These are phyloP conservation scores for Cladophialophora psammophila DNA, from an alignment of 2,329 filamentous ascomycete genomes.

Conservation along the genomic window DNA sequence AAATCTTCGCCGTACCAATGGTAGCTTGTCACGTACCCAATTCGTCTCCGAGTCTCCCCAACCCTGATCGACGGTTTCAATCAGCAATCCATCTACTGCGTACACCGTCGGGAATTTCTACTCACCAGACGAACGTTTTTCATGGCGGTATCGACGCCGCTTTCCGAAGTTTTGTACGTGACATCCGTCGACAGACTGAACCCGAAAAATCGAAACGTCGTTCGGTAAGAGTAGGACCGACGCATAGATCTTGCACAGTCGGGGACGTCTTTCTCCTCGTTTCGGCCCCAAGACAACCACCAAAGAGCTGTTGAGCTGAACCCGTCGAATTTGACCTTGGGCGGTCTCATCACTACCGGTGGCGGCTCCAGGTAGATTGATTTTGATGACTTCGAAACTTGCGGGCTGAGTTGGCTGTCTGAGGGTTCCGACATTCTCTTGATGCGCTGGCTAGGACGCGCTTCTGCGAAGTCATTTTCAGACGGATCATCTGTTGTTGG, in stretches of 20 bases:
- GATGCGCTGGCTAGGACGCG: not conserved
- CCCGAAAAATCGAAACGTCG: constrained; percentile 23
- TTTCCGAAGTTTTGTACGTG: constrained; percentile 20
- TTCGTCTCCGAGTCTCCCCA: constrained; percentile 23
- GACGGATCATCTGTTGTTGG: not conserved
- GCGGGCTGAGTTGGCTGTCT: constrained; percentile 8
- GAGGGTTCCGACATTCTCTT: not conserved
- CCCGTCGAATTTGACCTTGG: constrained; percentile 23
- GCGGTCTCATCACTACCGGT: constrained; percentile 26
- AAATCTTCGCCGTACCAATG: constrained; percentile 16
- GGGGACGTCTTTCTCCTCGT: constrained; percentile 26
- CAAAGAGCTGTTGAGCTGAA: constrained; percentile 22
- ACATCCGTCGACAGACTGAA: constrained; percentile 16
- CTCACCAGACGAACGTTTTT: constrained; percentile 18
- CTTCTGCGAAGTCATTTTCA: not conserved
- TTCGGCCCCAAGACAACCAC: constrained; percentile 23
- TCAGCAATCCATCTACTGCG: constrained; percentile 4
- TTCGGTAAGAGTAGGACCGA: constrained; percentile 18
- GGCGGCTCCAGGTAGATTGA: constrained; percentile 25
- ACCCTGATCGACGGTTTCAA: constrained; percentile 10
- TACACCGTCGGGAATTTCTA: not conserved
- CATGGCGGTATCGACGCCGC: constrained; percentile 18
- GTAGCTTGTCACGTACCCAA: constrained; percentile 20
- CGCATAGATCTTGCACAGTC: constrained; percentile 24
- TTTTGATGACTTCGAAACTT: constrained; percentile 18